These are phyloP conservation scores for Parmelia sp. DNA, from an alignment of 495 filamentous ascomycete genomes.

Conservation along the genomic window DNA sequence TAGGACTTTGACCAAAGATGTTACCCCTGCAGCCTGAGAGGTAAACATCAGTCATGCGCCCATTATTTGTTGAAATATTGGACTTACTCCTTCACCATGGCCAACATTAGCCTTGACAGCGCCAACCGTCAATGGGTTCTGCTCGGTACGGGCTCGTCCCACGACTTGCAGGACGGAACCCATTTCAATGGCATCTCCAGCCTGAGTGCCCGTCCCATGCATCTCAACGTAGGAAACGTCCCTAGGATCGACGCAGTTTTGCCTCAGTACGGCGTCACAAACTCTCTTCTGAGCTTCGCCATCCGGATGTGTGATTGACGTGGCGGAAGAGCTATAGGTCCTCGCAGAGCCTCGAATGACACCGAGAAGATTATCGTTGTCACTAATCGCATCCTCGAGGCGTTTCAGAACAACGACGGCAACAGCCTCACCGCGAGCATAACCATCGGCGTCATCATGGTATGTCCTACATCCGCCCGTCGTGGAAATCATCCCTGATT, in stretches of 20 bases:
- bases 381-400: conserved; percentile 39
- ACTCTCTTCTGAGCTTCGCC: no score
- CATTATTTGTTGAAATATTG: no score
- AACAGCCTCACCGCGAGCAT: conserved; percentile 51
- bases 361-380: conserved; percentile 43
- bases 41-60: conserved; percentile 28
- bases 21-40: conserved; percentile 34
- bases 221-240: conserved; percentile 48
- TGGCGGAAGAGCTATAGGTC: no score
- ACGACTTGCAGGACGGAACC: conserved; percentile 22
- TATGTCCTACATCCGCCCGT: conserved; percentile 53
- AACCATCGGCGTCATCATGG: conserved; percentile 61
- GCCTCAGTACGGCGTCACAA: no score
- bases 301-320: no score
- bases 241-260: conserved; percentile 36
- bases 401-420: conserved; percentile 40
- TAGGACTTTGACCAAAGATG: conserved; percentile 35
- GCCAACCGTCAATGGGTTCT: conserved; percentile 51
- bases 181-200: conserved; percentile 37
- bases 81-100: conserved; percentile 60
- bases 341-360: conserved; percentile 27
- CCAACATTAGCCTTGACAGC: conserved; percentile 35
- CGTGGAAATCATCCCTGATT: no score
- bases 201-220: conserved; percentile 44
- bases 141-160: neutral